These are phyloP conservation scores for Thermoascus crustaceus DNA, from an alignment of 2,329 filamentous ascomycete species.

Conservation along the genomic window DNA sequence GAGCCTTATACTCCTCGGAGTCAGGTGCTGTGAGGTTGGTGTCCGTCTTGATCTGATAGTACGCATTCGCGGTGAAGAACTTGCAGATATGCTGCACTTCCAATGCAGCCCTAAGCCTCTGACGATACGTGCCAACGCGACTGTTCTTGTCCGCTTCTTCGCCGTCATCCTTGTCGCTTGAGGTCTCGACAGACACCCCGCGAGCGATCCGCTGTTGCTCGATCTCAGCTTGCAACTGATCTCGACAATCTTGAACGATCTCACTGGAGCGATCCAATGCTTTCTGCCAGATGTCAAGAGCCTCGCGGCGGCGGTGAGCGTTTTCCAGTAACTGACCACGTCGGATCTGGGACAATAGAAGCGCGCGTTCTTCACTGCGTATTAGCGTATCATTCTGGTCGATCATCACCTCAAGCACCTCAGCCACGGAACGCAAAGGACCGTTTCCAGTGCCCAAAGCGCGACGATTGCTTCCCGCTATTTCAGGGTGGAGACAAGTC, in stretches of 20 bases:
- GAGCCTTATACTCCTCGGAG: constrained; percentile 55
- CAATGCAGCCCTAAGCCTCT: constrained; percentile 62
- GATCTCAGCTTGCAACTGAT: constrained; percentile 48
- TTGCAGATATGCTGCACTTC: constrained; percentile 73
- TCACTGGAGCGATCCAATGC: constrained; percentile 43
- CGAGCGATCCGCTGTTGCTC: constrained; percentile 17
- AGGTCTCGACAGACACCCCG: constrained; percentile 9
- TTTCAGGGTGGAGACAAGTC: constrained; percentile 76
- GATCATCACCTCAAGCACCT: constrained; percentile 87
- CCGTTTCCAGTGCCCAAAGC: constrained; percentile 55
- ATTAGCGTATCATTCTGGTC: constrained; percentile 67
- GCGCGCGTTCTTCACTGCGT: constrained; percentile 58
- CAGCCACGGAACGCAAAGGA: constrained; percentile 69
- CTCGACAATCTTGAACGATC: constrained; percentile 54
- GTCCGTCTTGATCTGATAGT: constrained; percentile 74
- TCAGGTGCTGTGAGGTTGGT: constrained; percentile 54
- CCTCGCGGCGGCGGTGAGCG: constrained; percentile 57
- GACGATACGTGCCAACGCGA: constrained; percentile 52
- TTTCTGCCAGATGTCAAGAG: constrained; percentile 61
- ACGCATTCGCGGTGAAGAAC: constrained; percentile 78
- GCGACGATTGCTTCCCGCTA: constrained; percentile 59
- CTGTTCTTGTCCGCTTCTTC: constrained; percentile 33
- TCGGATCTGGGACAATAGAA: constrained; percentile 56
- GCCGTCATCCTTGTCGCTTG: constrained; percentile 29
- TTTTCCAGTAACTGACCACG: constrained; percentile 75